phyloP scores from a whole-genome alignment of 1,284 basidiomycete species.

The Volvariella volvacea region DNA sequence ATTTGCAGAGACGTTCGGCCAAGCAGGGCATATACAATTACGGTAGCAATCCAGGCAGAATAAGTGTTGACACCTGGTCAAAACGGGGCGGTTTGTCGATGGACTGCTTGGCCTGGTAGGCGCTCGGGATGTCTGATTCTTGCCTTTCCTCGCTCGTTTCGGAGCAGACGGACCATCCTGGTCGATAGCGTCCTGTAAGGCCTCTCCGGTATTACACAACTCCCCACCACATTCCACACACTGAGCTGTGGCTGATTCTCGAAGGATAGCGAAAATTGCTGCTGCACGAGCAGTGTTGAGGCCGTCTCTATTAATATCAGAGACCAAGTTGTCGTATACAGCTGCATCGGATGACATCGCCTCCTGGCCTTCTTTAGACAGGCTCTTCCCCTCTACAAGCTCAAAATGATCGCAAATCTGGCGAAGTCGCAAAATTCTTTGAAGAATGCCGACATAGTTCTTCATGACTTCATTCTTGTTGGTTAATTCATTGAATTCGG shows the following conservation, averaged over 20 bases:
- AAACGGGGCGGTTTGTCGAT: slow-evolving; percentile 43
- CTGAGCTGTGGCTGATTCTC: slow-evolving; percentile 80
- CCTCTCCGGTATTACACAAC: slow-evolving; percentile 49
- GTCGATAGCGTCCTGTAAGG: slow-evolving; percentile 43
- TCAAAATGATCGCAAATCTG: slow-evolving; percentile 98
- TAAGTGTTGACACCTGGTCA: slow-evolving; percentile 93
- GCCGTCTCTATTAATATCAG: slow-evolving; percentile 77
- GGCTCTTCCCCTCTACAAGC: slow-evolving; percentile 76
- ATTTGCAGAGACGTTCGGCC: slow-evolving; percentile 64
- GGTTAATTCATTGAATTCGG: slow-evolving; percentile 83
- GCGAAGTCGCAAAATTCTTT: slow-evolving; percentile 90
- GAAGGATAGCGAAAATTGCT: slow-evolving; percentile 75
- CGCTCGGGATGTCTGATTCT: slow-evolving; percentile 49
- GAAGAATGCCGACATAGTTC: slow-evolving; percentile 96
- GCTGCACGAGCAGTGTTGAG: slow-evolving; percentile 70
- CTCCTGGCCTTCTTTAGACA: slow-evolving; percentile 34
- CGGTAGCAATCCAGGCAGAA: slow-evolving; percentile 85
- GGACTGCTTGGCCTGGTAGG: slow-evolving; percentile 69
- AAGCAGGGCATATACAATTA: slow-evolving; percentile 66
- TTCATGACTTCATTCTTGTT: slow-evolving; percentile 90
- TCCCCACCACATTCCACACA: slow-evolving; percentile 86
- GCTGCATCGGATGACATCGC: slow-evolving; percentile 16
- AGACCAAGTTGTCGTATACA: slow-evolving; percentile 69
- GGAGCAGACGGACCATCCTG: slow-evolving; percentile 40
- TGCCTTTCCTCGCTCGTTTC: slow-evolving; percentile 60